Percentiles rank a stretch among this genome's conserved stretches.
Conservation (phyloP, 2,329 filamentous ascomycete species). For the Didymella lethalis region DNA sequence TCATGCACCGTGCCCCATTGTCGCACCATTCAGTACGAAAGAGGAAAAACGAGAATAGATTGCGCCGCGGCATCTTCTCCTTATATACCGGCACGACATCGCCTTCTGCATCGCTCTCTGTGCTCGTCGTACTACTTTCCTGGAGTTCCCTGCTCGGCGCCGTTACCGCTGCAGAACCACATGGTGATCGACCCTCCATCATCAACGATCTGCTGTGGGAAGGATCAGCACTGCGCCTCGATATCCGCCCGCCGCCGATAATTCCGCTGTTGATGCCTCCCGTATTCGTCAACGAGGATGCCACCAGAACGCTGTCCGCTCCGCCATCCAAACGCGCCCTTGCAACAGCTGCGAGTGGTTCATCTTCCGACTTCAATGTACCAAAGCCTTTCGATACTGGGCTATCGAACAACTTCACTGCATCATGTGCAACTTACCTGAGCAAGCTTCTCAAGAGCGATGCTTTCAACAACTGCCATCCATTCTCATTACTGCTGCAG, state of each 20-base stretch:
- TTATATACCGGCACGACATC: constrained; percentile 27
- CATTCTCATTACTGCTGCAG: constrained; percentile 83
- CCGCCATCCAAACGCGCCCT: constrained; percentile 39
- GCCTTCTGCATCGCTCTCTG: constrained; percentile 32
- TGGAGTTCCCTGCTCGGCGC: constrained; percentile 39
- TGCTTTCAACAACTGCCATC: constrained; percentile 77
- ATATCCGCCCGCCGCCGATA: constrained; percentile 41
- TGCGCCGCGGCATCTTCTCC: constrained; percentile 26
- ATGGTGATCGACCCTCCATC: constrained; percentile 44
- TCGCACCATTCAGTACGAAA: constrained; percentile 45
- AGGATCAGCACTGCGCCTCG: constrained; percentile 42
- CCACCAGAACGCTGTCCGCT: constrained; percentile 32
- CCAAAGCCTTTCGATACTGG: constrained; percentile 58
- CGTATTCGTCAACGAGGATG: constrained; percentile 35
- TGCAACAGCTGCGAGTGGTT: constrained; percentile 32
- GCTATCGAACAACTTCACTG: constrained; percentile 62
- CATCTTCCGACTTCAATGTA: constrained; percentile 39
- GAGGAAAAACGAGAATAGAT: constrained; percentile 33
- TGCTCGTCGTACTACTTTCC: constrained; percentile 38
- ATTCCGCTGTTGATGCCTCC: constrained; percentile 47
- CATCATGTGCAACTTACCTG: constrained; percentile 72
- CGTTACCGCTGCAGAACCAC: constrained; percentile 35
- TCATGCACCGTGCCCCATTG: constrained; percentile 32
- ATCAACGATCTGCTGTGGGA: constrained; percentile 40
- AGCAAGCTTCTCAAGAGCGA: constrained; percentile 69